Evolutionary conservation across 495 filamentous ascomycete genomes (phyloP).

Genomic region (Polyplosphaeria fusca): DNA sequence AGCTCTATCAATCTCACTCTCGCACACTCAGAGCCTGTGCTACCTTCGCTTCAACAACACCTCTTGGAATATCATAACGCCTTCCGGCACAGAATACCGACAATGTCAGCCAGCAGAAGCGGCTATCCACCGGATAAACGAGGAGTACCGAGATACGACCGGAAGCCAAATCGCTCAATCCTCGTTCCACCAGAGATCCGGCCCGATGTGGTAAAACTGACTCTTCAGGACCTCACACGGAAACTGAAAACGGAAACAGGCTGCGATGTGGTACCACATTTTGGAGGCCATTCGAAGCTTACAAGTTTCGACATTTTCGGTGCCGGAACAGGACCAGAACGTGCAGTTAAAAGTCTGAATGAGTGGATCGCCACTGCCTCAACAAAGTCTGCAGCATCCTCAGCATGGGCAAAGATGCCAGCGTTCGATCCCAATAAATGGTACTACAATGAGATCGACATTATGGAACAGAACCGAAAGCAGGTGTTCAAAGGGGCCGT

Average conservation of each 20-base stretch:
- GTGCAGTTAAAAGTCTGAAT: conserved; percentile 7
- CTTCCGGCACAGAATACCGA: too few relatives aligned
- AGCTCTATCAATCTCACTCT: too few relatives aligned
- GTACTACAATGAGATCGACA: conserved; percentile 2
- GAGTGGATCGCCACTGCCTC: conserved; percentile 11
- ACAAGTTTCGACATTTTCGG: conserved; percentile 15
- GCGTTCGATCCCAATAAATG: conserved; percentile 18
- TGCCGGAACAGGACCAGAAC: background rate
- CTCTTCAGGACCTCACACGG: background rate
- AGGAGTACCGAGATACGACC: too few relatives aligned
- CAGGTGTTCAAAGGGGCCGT: conserved; percentile 7
- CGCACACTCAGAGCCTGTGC: too few relatives aligned
- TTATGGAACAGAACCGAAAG: conserved; percentile 12
- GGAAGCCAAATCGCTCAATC: conserved; percentile 1
- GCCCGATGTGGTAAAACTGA: background rate
- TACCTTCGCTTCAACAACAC: too few relatives aligned
- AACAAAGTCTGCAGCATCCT: conserved; percentile 9
- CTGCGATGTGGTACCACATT: conserved; percentile 1
- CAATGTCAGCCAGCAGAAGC: too few relatives aligned
- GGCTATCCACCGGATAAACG: too few relatives aligned
- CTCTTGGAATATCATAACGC: too few relatives aligned
- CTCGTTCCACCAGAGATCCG: background rate
- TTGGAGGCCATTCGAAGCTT: background rate
- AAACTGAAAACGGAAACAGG: background rate
- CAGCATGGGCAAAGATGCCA: conserved; percentile 17